These are phyloP conservation scores for Apodospora peruviana DNA, from an alignment of 495 filamentous ascomycete genomes.

Conservation along the genomic window DNA sequence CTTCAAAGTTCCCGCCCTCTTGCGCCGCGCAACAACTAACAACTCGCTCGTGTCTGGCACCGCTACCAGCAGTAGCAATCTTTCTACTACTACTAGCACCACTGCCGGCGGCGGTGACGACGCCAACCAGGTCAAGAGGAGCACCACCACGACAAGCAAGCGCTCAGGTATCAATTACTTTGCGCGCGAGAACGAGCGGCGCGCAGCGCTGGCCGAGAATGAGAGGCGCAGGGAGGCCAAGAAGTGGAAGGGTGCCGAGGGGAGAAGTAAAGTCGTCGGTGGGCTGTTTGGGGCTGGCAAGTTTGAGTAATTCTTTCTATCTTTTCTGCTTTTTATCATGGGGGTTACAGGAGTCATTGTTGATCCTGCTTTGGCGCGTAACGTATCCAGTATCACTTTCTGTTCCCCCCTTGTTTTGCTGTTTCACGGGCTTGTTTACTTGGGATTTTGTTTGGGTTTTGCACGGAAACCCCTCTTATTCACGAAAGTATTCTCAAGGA, in stretches of 20 bases:
- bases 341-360: too few species aligned
- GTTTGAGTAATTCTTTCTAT: conserved; percentile 39
- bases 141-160: conserved; percentile 60
- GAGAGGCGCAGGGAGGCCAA: conserved; percentile 61
- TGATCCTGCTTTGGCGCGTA: neutral
- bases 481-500: too few species aligned
- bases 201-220: conserved; percentile 50
- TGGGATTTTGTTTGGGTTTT: too few species aligned
- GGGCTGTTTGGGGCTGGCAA: conserved; percentile 47
- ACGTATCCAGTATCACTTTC: too few species aligned
- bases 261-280: conserved; percentile 37
- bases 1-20: conserved; percentile 73
- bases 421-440: too few species aligned
- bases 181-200: conserved; percentile 65
- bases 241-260: conserved; percentile 60
- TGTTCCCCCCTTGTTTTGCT: too few species aligned
- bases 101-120: neutral
- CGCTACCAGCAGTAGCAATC: conserved; percentile 9
- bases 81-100: conserved; percentile 20
- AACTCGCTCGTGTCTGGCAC: conserved; percentile 40
- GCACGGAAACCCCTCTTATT: too few species aligned
- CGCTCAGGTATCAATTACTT: conserved; percentile 69
- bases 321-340: too few species aligned
- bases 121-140: conserved; percentile 51
- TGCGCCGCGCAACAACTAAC: conserved; percentile 70